A percentile compares a stretch with the other conserved stretches of the same genome.
Conservation (phyloP, 306 rosid species). For the Argentina anserina region DNA sequence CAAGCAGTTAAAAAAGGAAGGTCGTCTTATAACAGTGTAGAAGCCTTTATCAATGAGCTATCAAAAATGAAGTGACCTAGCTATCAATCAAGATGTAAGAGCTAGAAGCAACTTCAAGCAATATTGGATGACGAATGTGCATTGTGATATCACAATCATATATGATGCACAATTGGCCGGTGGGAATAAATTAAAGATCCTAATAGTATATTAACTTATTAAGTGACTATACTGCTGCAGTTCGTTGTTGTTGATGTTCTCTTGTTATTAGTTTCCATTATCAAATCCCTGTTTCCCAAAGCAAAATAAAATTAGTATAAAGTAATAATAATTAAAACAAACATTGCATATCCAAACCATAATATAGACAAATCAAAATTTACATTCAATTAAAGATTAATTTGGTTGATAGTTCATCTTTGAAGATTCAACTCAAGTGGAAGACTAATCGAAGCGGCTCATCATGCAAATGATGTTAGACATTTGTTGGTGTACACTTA, state of each 20-base stretch:
- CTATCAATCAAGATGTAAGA: neutral
- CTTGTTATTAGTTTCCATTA: neutral
- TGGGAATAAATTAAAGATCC: neutral
- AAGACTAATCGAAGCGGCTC: too few species aligned
- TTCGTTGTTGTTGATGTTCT: too few species aligned
- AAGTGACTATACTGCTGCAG: too few species aligned
- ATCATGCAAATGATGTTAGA: too few species aligned
- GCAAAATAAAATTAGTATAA: too few species aligned
- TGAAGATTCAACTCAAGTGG: too few species aligned
- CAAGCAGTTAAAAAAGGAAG: constrained; percentile 40
- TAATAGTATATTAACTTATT: too few species aligned
- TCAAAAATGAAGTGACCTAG: neutral
- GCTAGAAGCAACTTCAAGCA: neutral
- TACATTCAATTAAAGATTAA: too few species aligned
- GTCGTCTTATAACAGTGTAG: constrained; percentile 31
- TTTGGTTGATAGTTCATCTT: too few species aligned
- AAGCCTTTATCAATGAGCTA: constrained; percentile 2
- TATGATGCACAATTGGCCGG: neutral
- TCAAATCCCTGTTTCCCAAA: neutral
- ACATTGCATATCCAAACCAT: neutral
- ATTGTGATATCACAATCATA: neutral
- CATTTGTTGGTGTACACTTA: too few species aligned
- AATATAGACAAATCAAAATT: too few species aligned
- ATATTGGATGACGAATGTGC: neutral
- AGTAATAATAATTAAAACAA: too few species aligned